Conservation (phyloP, 1,139 yeast species). For the Suhomyces chickasaworum region DNA sequence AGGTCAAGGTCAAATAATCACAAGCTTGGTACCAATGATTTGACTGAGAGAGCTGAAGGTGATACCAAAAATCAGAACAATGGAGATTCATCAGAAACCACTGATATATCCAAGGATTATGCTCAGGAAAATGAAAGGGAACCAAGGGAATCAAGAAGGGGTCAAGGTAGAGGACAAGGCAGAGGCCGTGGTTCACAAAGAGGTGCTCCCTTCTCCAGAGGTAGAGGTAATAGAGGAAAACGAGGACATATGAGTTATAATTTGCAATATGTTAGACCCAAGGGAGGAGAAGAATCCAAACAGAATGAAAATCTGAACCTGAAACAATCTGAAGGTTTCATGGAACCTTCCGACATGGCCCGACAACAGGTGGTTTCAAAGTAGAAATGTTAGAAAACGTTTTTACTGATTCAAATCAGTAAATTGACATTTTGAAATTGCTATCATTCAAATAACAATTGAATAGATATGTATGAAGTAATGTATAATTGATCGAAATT, state of each 20-base stretch:
- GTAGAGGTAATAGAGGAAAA: conserved; percentile 18
- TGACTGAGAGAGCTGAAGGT: not conserved
- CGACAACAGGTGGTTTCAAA: no score
- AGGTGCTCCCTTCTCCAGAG: conserved; percentile 12
- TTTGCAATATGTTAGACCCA: conserved; percentile 32
- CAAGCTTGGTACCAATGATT: not conserved
- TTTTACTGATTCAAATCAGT: no score
- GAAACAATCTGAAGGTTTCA: no score
- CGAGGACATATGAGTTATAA: conserved; percentile 20
- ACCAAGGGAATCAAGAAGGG: conserved; percentile 15
- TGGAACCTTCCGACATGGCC: no score
- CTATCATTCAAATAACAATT: conserved; percentile 9
- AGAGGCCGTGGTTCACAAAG: conserved; percentile 24
- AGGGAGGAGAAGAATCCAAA: conserved; percentile 14
- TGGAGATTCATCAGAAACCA: not conserved
- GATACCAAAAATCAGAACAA: not conserved
- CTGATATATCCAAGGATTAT: conserved; percentile 5
- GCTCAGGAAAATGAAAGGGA: conserved; percentile 3
- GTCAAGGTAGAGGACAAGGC: conserved; percentile 21
- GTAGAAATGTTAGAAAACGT: no score
- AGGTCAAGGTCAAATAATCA: not conserved
- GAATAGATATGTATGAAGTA: conserved; percentile 15
- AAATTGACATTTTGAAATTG: not conserved
- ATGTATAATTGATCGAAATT: conserved; percentile 4
- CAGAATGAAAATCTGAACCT: not conserved